Evolutionary conservation across 208 protist genomes (phyloP).

Genomic region (Acanthamoeba triangularis): DNA sequence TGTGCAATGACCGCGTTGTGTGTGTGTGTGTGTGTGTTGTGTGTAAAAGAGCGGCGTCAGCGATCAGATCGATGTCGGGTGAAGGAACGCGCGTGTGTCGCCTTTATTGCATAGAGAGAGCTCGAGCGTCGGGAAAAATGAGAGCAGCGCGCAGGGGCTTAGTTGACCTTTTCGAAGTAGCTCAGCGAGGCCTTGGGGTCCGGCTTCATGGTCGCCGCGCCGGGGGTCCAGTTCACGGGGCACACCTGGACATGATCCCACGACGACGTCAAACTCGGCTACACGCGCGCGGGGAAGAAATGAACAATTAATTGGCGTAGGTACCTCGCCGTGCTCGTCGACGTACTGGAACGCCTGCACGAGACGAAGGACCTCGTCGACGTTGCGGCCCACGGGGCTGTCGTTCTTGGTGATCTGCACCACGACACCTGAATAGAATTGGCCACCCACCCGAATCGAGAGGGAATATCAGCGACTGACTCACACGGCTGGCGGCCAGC

Average conservation of each 20-base stretch:
- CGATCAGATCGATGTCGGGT: not conserved
- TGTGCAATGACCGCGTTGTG: not conserved
- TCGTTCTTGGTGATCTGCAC: slow-evolving; percentile 75
- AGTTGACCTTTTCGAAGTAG: slow-evolving; percentile 76
- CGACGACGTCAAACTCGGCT: not conserved
- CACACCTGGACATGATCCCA: slow-evolving; percentile 92
- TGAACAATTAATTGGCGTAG: not conserved
- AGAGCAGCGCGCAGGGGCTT: not conserved
- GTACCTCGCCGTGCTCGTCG: slow-evolving; percentile 97
- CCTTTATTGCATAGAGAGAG: not conserved
- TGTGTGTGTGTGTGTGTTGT: not conserved
- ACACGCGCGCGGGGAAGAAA: not conserved
- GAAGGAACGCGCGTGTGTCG: not conserved
- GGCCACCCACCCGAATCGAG: too few species aligned
- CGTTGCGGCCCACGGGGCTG: slow-evolving; percentile 40
- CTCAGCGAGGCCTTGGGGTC: slow-evolving; percentile 91
- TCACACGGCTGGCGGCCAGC: slow-evolving; percentile 96
- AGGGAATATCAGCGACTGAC: too few species aligned
- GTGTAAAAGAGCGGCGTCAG: not conserved
- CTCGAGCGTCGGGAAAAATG: not conserved
- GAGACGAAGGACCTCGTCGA: slow-evolving; percentile 92
- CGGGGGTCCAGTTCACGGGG: slow-evolving; percentile 96
- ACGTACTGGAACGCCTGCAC: slow-evolving; percentile 97
- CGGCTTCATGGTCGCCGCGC: slow-evolving; percentile 95
- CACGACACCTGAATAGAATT: not conserved